These are phyloP conservation scores for Nicotiana paniculata DNA, from an alignment of 257 asterid genomes.

Conservation along the genomic window DNA sequence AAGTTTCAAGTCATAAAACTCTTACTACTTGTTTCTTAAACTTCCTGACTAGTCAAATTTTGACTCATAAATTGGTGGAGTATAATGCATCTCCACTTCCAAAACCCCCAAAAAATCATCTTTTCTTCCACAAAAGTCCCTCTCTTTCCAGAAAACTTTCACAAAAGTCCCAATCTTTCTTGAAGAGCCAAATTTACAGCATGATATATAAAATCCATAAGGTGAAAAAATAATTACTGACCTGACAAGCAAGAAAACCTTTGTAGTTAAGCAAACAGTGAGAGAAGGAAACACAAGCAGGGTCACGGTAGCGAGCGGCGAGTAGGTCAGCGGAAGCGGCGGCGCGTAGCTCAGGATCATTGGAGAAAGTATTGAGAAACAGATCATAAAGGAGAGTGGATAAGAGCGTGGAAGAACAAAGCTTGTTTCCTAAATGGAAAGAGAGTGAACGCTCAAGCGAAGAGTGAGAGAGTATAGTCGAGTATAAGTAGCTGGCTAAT, in stretches of 20 bases:
- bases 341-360: slow-evolving; percentile 55
- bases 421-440: slow-evolving; percentile 84
- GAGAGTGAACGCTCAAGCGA: slow-evolving; percentile 79
- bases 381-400: slow-evolving; percentile 79
- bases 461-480: slow-evolving; percentile 79
- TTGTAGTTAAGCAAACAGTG: slow-evolving; percentile 40
- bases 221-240: neutral
- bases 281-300: slow-evolving; percentile 39
- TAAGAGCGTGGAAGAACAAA: slow-evolving; percentile 80
- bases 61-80: no score
- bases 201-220: no score
- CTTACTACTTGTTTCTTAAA: no score
- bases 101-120: no score
- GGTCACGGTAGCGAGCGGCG: slow-evolving; percentile 32
- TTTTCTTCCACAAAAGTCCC: no score
- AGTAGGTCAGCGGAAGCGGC: slow-evolving; percentile 35
- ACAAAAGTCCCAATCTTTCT: no score
- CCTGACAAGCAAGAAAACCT: slow-evolving; percentile 48
- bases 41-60: no score
- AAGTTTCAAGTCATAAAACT: no score
- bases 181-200: no score
- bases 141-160: no score
- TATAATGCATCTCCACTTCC: no score
- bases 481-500: slow-evolving; percentile 72
- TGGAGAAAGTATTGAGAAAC: slow-evolving; percentile 66